Evolutionary conservation across 805 yeast genomes (phyloP).

Genomic region (Cyberlindnera mississippiensis): DNA sequence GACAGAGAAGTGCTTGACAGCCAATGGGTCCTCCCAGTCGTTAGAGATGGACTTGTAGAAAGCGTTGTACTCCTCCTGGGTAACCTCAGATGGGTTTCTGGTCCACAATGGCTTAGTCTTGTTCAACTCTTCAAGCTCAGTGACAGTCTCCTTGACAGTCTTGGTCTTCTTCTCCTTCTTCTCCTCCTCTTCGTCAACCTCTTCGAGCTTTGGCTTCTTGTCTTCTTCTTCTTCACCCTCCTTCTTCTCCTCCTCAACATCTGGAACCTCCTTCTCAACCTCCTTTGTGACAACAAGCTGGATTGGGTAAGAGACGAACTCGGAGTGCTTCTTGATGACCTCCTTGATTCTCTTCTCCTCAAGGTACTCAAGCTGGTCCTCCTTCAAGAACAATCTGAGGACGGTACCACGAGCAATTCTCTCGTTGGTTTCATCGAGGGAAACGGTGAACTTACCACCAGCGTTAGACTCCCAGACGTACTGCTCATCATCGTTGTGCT

Average conservation of each 20-base stretch:
- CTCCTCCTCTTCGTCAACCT: constrained; percentile 67
- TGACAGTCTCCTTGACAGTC: constrained; percentile 87
- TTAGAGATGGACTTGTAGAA: constrained; percentile 99
- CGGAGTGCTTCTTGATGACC: constrained; percentile 98
- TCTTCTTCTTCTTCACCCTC: constrained; percentile 64
- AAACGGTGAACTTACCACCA: constrained; percentile 98
- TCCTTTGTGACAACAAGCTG: constrained; percentile 98
- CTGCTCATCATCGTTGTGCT: constrained; percentile 98
- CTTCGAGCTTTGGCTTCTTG: constrained; percentile 71
- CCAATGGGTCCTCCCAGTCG: constrained; percentile 99
- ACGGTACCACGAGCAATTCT: constrained; percentile 91
- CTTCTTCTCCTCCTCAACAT: constrained; percentile 56
- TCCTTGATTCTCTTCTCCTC: constrained; percentile 99
- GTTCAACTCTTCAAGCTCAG: constrained; percentile 97
- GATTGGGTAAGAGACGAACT: constrained; percentile 98
- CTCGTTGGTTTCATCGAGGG: constrained; percentile 85
- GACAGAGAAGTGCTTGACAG: constrained; percentile 98
- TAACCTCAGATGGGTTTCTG: constrained; percentile 95
- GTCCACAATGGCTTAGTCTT: constrained; percentile 99
- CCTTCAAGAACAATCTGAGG: constrained; percentile 94
- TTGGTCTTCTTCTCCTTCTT: constrained; percentile 71
- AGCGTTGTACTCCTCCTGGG: constrained; percentile 98
- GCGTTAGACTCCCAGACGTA: constrained; percentile 99
- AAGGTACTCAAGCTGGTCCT: constrained; percentile 97
- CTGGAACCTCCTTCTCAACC: constrained; percentile 96